A percentile compares a stretch with the other conserved stretches of the same genome.
Evolutionary conservation across 192 early-diverging fungal genomes (phyloP).

Genomic region (Coemansia sp.): DNA sequence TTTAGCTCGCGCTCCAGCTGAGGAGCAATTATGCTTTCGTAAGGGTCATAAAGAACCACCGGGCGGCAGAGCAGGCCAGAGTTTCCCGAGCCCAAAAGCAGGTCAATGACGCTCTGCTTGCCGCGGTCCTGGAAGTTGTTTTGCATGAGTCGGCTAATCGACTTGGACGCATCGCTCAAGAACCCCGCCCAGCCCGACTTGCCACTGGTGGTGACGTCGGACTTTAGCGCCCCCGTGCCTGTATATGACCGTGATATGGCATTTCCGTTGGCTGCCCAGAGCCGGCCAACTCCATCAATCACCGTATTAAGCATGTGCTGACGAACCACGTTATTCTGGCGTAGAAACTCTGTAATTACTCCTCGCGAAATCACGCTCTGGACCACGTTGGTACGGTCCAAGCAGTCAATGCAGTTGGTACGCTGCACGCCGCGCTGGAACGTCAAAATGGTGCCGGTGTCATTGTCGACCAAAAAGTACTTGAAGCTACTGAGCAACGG

Average conservation of each 20-base stretch:
- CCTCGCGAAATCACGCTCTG: conserved; percentile 71
- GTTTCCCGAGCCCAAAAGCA: conserved; percentile 65
- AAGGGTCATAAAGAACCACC: conserved; percentile 41
- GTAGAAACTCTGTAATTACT: conserved; percentile 51
- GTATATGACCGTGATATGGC: conserved; percentile 89
- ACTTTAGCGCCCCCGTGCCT: conserved; percentile 94
- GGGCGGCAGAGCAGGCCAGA: conserved; percentile 36
- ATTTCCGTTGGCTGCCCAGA: conserved; percentile 91
- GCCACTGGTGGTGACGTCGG: conserved; percentile 83
- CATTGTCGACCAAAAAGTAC: conserved; percentile 68
- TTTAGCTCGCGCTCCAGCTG: conserved; percentile 28
- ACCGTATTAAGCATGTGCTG: conserved; percentile 14
- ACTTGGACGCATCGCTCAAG: conserved; percentile 90
- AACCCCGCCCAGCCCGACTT: conserved; percentile 69
- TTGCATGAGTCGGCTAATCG: conserved; percentile 89
- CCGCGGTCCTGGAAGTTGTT: conserved; percentile 95
- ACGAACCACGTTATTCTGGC: conserved; percentile 17
- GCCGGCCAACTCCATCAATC: conserved; percentile 55
- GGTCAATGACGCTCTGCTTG: conserved; percentile 90
- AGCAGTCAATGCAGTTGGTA: conserved; percentile 90
- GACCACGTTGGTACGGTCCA: conserved; percentile 88
- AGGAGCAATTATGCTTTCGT: conserved; percentile 24
- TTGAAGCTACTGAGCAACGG: conserved; percentile 58
- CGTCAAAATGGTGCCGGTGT: conserved; percentile 56
- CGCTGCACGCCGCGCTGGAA: conserved; percentile 82